These are phyloP conservation scores for Mucor lusitanicus DNA, from an alignment of 371 early-diverging fungal genomes.

Conservation along the genomic window DNA sequence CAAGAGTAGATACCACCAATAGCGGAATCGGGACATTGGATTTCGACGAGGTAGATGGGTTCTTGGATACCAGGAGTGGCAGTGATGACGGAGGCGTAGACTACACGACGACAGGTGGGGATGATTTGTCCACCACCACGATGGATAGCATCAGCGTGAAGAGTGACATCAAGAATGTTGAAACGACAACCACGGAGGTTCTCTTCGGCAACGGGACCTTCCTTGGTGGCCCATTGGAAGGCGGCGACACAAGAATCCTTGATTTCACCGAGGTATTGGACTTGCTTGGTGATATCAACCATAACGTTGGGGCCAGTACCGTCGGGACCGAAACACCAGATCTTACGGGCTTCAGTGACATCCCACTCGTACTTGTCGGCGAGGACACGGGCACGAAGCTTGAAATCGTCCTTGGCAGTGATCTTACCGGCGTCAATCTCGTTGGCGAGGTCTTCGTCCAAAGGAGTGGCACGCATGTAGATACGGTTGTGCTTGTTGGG, in stretches of 20 bases:
- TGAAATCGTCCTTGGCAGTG: constrained; percentile 94
- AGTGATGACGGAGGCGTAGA: constrained; percentile 91
- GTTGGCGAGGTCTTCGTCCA: constrained; percentile 84
- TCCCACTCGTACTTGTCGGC: constrained; percentile 95
- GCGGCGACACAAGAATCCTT: constrained; percentile 98
- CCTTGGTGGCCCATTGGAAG: constrained; percentile 95
- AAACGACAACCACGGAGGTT: constrained; percentile 97
- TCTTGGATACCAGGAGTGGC: constrained; percentile 97
- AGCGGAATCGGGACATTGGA: constrained; percentile 94
- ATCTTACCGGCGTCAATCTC: constrained; percentile 92
- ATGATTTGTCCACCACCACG: constrained; percentile 99
- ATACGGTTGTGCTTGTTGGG: constrained; percentile 99
- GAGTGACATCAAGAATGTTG: constrained; percentile 97
- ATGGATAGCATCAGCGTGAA: constrained; percentile 99
- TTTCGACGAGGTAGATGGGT: constrained; percentile 98
- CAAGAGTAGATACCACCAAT: constrained; percentile 98
- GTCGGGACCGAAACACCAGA: constrained; percentile 99
- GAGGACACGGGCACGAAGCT: constrained; percentile 93
- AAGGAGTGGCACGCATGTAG: constrained; percentile 96
- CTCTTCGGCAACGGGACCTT: constrained; percentile 88
- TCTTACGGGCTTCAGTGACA: constrained; percentile 98
- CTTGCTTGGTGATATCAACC: constrained; percentile 98
- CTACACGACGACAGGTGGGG: constrained; percentile 91
- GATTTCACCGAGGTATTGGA: constrained; percentile 98
- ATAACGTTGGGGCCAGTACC: constrained; percentile 94